A percentile compares a stretch with the other conserved stretches of the same genome.
phyloP scores from a whole-genome alignment of 176 grass and related monocot genomes.

The Avena eriantha region DNA sequence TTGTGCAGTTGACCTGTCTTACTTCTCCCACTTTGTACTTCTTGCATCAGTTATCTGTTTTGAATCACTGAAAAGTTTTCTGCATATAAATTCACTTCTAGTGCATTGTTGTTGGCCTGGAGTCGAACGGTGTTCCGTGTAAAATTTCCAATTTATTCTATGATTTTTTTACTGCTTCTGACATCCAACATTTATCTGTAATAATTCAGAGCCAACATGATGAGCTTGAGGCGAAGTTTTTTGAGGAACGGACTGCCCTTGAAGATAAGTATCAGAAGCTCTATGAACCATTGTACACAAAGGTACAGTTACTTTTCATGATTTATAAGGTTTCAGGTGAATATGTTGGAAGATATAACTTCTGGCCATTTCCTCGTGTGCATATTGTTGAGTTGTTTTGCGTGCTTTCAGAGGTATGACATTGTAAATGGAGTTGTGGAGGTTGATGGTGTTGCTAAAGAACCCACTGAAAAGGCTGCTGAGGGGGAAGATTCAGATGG shows the following conservation, averaged over 20 bases:
- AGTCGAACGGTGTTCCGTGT: neutral
- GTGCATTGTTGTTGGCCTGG: conserved; percentile 1
- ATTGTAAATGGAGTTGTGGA: conserved; percentile 92
- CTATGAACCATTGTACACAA: conserved; percentile 63
- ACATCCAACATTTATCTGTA: conserved; percentile 10
- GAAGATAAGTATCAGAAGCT: conserved; percentile 71
- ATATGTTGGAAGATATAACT: neutral
- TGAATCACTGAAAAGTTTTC: neutral
- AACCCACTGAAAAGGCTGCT: conserved; percentile 53
- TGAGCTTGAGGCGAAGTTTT: conserved; percentile 64
- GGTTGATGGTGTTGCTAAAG: conserved; percentile 62
- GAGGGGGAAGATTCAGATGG: conserved; percentile 56
- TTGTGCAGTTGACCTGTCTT: neutral
- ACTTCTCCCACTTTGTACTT: conserved; percentile 4
- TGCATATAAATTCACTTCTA: neutral
- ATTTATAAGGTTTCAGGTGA: neutral
- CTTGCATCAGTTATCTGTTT: neutral
- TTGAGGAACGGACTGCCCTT: conserved; percentile 58
- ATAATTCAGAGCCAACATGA: conserved; percentile 54
- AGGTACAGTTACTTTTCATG: conserved; percentile 27
- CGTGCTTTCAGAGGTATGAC: conserved; percentile 63
- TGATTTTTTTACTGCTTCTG: neutral
- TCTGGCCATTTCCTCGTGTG: neutral
- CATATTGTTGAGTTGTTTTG: conserved; percentile 3
- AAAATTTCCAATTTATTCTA: neutral